A percentile compares a stretch with the other conserved stretches of the same genome.
Evolutionary conservation across 306 rosid species (phyloP).

Genomic region (Delonix regia): DNA sequence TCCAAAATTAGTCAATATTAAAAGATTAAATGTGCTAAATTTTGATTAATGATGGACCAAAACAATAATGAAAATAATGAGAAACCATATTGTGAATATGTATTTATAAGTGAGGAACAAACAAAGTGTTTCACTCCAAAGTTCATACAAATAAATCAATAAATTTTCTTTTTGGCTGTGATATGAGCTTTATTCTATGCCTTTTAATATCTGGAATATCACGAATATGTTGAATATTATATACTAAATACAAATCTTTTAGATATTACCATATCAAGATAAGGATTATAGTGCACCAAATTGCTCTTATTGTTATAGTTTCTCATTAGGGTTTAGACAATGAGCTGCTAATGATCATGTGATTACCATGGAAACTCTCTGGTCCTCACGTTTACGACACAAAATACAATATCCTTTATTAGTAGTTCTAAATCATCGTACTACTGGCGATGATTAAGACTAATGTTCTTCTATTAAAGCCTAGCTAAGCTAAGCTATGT

Average conservation of each 20-base stretch:
- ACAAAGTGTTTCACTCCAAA: too few relatives aligned
- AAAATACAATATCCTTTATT: not conserved
- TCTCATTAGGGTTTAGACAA: not conserved
- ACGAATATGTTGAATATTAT: not conserved
- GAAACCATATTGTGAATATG: too few relatives aligned
- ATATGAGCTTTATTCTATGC: not conserved
- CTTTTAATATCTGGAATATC: not conserved
- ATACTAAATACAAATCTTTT: not conserved
- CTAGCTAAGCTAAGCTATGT: not conserved
- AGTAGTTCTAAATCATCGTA: conserved; percentile 1
- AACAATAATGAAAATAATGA: too few relatives aligned
- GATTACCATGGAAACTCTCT: not conserved
- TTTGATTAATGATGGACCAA: too few relatives aligned
- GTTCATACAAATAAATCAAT: too few relatives aligned
- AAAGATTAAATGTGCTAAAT: too few relatives aligned
- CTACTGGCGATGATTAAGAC: not conserved
- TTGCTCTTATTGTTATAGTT: not conserved
- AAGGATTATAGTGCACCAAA: not conserved
- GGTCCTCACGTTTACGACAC: conserved; percentile 11
- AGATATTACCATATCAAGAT: not conserved
- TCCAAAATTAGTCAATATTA: too few relatives aligned
- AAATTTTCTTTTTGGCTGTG: too few relatives aligned
- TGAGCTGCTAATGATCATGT: not conserved
- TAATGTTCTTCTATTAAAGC: not conserved
- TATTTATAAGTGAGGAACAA: too few relatives aligned